These are phyloP conservation scores for Cercospora sojina DNA, from an alignment of 2,329 filamentous ascomycete species.

Conservation along the genomic window DNA sequence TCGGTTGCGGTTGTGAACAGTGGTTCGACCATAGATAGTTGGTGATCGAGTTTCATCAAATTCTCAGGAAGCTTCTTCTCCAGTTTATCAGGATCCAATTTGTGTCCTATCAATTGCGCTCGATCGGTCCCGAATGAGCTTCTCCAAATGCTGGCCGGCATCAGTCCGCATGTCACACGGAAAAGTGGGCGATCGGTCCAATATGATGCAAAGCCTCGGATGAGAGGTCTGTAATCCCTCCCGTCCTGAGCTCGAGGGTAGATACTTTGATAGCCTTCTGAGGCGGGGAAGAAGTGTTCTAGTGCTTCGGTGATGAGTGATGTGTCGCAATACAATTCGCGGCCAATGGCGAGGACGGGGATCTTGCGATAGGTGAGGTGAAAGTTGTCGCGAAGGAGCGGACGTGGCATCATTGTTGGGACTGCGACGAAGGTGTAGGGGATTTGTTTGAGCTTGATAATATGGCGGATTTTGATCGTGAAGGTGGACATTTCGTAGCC, in stretches of 20 bases:
- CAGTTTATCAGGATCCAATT: slow-evolving; percentile 41
- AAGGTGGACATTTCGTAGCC: slow-evolving; percentile 35
- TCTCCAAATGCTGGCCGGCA: slow-evolving; percentile 43
- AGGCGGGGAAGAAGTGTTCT: slow-evolving; percentile 34
- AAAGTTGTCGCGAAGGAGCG: slow-evolving; percentile 40
- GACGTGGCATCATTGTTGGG: slow-evolving; percentile 44
- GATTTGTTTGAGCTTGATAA: slow-evolving; percentile 41
- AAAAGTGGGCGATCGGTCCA: slow-evolving; percentile 45
- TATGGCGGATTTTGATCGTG: slow-evolving; percentile 41
- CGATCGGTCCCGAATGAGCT: slow-evolving; percentile 43
- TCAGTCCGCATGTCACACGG: slow-evolving; percentile 43
- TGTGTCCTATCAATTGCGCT: slow-evolving; percentile 42
- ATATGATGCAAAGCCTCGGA: slow-evolving; percentile 44
- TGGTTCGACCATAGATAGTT: slow-evolving; percentile 42
- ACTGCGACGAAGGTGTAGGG: slow-evolving; percentile 41
- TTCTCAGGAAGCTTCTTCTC: slow-evolving; percentile 43
- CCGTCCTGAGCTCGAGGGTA: slow-evolving; percentile 39
- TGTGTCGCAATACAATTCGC: slow-evolving; percentile 39
- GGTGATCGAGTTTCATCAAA: slow-evolving; percentile 40
- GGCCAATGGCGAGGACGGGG: slow-evolving; percentile 36
- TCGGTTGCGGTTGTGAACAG: slow-evolving; percentile 31
- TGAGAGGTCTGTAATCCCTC: slow-evolving; percentile 39
- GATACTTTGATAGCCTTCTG: slow-evolving; percentile 38
- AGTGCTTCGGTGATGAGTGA: slow-evolving; percentile 37
- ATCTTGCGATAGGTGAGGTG: slow-evolving; percentile 43